phyloP scores from a whole-genome alignment of 345 rosid species.

The Acer yangbiense region DNA sequence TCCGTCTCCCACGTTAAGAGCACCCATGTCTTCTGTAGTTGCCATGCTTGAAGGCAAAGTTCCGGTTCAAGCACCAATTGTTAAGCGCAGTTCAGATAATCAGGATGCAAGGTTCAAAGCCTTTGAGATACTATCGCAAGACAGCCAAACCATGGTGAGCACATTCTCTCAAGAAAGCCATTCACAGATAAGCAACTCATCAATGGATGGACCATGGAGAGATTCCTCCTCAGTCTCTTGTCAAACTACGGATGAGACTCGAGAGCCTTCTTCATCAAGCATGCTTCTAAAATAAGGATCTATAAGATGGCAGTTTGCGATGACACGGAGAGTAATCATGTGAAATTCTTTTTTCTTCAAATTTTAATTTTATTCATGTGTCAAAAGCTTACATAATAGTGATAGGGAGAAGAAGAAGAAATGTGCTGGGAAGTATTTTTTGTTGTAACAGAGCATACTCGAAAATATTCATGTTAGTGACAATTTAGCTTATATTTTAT shows the following conservation, averaged over 20 bases:
- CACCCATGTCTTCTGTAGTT: constrained; percentile 85
- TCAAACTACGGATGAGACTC: constrained; percentile 36
- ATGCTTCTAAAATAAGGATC: constrained; percentile 29
- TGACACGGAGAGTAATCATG: background rate
- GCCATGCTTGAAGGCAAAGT: constrained; percentile 79
- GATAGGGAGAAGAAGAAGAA: too few relatives aligned
- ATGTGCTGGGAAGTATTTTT: too few relatives aligned
- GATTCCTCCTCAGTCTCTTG: constrained; percentile 49
- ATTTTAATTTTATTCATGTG: too few relatives aligned
- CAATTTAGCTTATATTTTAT: too few relatives aligned
- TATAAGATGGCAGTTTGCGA: background rate
- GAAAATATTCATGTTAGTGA: too few relatives aligned
- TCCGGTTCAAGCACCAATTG: constrained; percentile 67
- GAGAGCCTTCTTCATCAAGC: constrained; percentile 29
- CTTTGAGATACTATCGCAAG: constrained; percentile 63
- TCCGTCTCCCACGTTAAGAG: constrained; percentile 85
- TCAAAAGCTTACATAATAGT: too few relatives aligned
- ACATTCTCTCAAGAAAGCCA: constrained; percentile 42
- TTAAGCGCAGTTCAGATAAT: constrained; percentile 50
- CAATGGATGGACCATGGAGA: constrained; percentile 68
- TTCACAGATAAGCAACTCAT: constrained; percentile 37
- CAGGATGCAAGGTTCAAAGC: constrained; percentile 79
- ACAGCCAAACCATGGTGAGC: constrained; percentile 57
- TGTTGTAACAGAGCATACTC: too few relatives aligned
- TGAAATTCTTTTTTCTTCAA: too few relatives aligned